Evolutionary conservation across 2,329 filamentous ascomycete genomes (phyloP), one percentile per base, ranked within the genome.

Genomic region (Ascochyta pisi): DNA sequence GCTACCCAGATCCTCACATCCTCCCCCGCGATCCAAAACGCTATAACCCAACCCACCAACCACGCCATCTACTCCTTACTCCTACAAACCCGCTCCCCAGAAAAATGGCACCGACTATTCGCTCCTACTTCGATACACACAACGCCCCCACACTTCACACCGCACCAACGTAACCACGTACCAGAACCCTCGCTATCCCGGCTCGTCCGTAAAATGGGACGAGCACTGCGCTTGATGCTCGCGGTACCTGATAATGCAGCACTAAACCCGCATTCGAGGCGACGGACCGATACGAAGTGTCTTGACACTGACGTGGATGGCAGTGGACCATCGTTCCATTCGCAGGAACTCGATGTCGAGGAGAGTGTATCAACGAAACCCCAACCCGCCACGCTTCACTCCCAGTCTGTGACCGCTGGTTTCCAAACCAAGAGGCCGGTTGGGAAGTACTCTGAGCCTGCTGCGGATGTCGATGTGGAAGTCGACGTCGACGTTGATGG

Each of bases 201-300:
- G 31, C 5, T 46, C 1, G 6, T 53, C 35, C 16, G 50, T 46
- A 47, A 34, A 9, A 46, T 44, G 3, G 54, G 55, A 38, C 62
- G 49, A 42, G 46, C 62, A 4, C 35, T 55, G 6, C 61, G 65
- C 12, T 56, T 50, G 22, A 26, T 66, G 6, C 55, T 68, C n/a
- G 50, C 58, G 8, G 53, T 54, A 16, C 60, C 64, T 3, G 53
- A 51, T 3, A 49, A 61, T 16, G 40, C 51, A 15, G 51, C 50
- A 8, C 40, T 50, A 3, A 64, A 64, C 26, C 26, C 26, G 6
- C 6, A 26, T 9, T 26, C 26, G 3, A 19, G 19, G 19, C 19
- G 19, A 19, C 19, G 19, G 19, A 19, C 19, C 19, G 19, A 19
- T 19, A 19, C 19, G 1, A 3, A 3, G 19, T 1, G 19, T 19